These are phyloP conservation scores for Juglanconis oblonga DNA, from an alignment of 2,329 filamentous ascomycete species.

Conservation along the genomic window DNA sequence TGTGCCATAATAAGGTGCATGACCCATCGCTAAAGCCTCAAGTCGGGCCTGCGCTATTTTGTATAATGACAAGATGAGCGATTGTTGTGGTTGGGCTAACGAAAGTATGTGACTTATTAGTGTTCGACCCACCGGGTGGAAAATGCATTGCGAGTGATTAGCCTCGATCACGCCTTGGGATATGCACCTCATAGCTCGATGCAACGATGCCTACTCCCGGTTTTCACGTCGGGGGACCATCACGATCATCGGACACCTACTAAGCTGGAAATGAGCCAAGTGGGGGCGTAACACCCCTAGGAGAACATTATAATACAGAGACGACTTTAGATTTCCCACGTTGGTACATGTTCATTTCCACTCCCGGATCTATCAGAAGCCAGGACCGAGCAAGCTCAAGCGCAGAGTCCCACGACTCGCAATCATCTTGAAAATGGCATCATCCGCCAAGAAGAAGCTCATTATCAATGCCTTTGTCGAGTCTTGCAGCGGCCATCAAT, in stretches of 20 bases:
- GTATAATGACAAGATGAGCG: neutral
- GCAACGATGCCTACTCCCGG: neutral
- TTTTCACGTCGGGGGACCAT: neutral
- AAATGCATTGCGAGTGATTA: conserved; percentile 12
- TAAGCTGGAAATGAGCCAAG: no score
- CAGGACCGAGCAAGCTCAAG: neutral
- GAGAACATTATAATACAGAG: no score
- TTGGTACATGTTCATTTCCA: no score
- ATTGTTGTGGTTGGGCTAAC: no score
- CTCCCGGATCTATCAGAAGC: neutral
- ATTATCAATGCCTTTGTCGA: conserved; percentile 42
- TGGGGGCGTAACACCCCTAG: neutral
- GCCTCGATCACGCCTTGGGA: conserved; percentile 12
- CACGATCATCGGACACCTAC: no score
- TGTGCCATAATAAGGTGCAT: neutral
- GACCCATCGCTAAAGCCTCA: neutral
- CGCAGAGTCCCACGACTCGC: neutral
- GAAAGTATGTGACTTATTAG: neutral
- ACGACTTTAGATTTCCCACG: no score
- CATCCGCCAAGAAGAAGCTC: conserved; percentile 34
- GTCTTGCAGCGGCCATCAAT: conserved; percentile 14
- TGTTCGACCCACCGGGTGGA: neutral
- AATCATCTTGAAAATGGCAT: conserved; percentile 7
- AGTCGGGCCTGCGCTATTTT: neutral
- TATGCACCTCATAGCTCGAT: neutral